Conservation (phyloP, 768 basidiomycete genomes). For the Boletus vinaceobasis region DNA sequence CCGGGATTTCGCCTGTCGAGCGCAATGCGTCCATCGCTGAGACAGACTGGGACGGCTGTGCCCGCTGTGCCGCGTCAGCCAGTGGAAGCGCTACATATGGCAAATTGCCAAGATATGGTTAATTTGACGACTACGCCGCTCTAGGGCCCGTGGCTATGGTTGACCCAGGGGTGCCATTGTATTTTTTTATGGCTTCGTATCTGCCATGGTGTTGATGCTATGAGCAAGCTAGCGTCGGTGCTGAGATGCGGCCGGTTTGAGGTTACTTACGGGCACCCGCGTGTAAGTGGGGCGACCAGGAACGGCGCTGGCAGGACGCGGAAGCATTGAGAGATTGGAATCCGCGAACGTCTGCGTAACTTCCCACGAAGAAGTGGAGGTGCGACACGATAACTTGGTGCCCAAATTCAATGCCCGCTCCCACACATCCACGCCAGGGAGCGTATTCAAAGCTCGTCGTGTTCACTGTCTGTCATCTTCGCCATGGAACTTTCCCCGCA, state of each 20-base stretch:
- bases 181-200: no score
- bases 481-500: conserved; percentile 39
- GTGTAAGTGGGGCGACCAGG: conserved; percentile 18
- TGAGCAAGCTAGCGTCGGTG: no score
- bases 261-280: neutral
- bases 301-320: conserved; percentile 32
- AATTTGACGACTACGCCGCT: conserved; percentile 20
- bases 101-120: conserved; percentile 14
- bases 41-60: conserved; percentile 9
- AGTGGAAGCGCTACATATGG: conserved; percentile 6
- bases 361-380: conserved; percentile 33
- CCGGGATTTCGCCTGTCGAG: neutral
- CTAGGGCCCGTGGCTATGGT: conserved; percentile 6
- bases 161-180: neutral
- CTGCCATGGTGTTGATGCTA: no score
- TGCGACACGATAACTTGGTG: conserved; percentile 39
- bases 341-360: conserved; percentile 30
- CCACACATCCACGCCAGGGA: conserved; percentile 36
- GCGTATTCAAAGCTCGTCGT: conserved; percentile 10
- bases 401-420: conserved; percentile 40
- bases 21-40: neutral
- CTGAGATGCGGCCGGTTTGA: no score
- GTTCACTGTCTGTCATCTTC: conserved; percentile 38
- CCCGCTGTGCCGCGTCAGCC: conserved; percentile 18
- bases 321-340: conserved; percentile 31